Evolutionary conservation across 768 basidiomycete genomes (phyloP), one percentile per base, ranked within the genome.

Genomic region (Suillus bovinus): DNA sequence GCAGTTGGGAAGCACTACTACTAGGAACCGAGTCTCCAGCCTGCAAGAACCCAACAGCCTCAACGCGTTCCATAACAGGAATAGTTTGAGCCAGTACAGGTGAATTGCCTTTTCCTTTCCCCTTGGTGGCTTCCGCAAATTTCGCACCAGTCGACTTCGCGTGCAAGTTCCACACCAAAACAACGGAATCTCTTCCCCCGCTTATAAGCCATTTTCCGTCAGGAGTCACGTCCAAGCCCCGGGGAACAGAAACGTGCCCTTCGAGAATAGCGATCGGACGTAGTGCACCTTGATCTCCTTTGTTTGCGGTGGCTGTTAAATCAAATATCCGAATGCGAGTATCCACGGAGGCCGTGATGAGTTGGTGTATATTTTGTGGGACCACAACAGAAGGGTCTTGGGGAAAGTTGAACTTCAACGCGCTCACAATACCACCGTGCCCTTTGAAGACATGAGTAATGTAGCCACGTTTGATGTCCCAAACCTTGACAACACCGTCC

Each of bases 391-490:
- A 84, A 3, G 81, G 78, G 64, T 90, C 83, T 63, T 80, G 84
- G 24, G 88, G 88, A 68, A 89, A 92, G 73, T 89, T 90, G 77
- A 96, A 99, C 29, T 84, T 79, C 63, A 99, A 78, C 17, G 96
- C 95, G 67, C 91, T 93, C 72, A 99, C 89, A 63, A 97, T 93
- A n/a, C 97, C 97, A 5, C 96, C 97, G 71, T 99, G 97, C 2
- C 96, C 96, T 70, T 91, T 91, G 82, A 96, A 94, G 14, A 95
- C 83, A 74, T 99, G 97, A 0, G 97, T 99, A 36, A 92, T 86
- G 72, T 89, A 95, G 38, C 94, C 96, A 29, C 88, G 88, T 4
- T 81, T 76, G 52, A 95, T 87, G 72, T 97, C 90, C 95, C 95
- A 99, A 11, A 99, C 93, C 79, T 98, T 99, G 50, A 98, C 97